Evolutionary conservation across 2,329 filamentous ascomycete genomes (phyloP), one percentile per base, ranked within the genome.

Genomic region (Tolypocladium inflatum): DNA sequence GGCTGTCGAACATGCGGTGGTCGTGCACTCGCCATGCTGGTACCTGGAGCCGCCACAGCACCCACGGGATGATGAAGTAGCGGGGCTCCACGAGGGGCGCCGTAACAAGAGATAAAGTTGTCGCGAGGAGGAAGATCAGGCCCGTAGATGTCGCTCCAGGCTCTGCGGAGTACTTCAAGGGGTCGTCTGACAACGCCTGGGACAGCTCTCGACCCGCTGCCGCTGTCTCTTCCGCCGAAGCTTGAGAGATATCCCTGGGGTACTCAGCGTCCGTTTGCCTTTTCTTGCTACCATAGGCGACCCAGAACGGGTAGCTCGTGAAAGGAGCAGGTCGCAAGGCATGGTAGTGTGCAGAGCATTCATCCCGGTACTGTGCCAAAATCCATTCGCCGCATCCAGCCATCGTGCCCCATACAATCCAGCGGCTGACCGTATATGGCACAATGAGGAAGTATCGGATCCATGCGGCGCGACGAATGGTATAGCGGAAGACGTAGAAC

Each of bases 31-130:
- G 63, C 75, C 75, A 76, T 55, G 78, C 71, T 0, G 90, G 90
- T 0, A 95, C 75, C 66, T 95, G 82, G 9, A 97, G 74, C 1
- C 94, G 82, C 90, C 92, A 97, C 66, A 97, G 86, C 10, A 97
- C 82, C 91, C 91, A 99, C 0, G 93, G 92, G 15, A 97, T 80
- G 68, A 99, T 95, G 71, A 96, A 96, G 73, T 99, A 99, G 17
- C 94, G 84, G 17, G 94, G 94, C 71, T 99, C 94, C 11, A 99
- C 93, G 0, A 99, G 81, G 0, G 94, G 92, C 0, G 94, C 92
- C 0, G 91, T 94, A 57, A 96, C 76, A 15, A 99, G 81, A 0
- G 90, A 93, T 4, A 96, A 78, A 0, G 87, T 68, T 0, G 91
- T 91, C 0, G 92, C 82, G 5, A 85, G 74, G 9, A 96, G 71